phyloP scores from a whole-genome alignment of 164 flowering plant species.

The Amborella trichopoda region DNA sequence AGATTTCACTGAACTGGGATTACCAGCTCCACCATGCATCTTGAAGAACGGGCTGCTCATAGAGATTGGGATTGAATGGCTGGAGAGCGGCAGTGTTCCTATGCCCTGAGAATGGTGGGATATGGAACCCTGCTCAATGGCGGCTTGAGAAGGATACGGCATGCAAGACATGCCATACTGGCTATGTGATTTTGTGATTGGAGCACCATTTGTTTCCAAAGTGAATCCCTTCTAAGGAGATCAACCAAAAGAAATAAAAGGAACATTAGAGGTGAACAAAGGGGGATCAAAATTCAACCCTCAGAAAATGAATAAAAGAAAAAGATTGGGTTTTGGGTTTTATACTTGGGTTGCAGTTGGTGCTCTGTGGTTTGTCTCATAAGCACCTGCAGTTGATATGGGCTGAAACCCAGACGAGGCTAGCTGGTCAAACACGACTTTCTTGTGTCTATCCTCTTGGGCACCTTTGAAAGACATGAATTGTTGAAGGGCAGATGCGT shows the following conservation, averaged over 20 bases:
- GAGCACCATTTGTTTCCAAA: constrained; percentile 23
- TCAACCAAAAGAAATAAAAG: no score
- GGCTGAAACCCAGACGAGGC: constrained; percentile 23
- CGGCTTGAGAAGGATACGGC: constrained; percentile 22
- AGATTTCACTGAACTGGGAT: constrained; percentile 24
- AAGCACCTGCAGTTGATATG: constrained; percentile 18
- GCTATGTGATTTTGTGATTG: constrained; percentile 17
- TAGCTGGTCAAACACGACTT: constrained; percentile 19
- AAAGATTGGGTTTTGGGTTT: background rate
- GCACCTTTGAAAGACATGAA: constrained; percentile 26
- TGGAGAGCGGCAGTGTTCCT: constrained; percentile 26
- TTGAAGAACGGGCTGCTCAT: constrained; percentile 35
- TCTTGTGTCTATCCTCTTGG: constrained; percentile 35
- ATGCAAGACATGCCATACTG: background rate
- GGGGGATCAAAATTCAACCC: background rate
- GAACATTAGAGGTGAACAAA: background rate
- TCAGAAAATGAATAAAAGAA: background rate
- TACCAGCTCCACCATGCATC: constrained; percentile 21
- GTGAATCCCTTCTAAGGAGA: constrained; percentile 28
- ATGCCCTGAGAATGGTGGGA: constrained; percentile 20
- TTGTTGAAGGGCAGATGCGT: constrained; percentile 36
- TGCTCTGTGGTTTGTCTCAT: constrained; percentile 15
- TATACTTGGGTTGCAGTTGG: constrained; percentile 32
- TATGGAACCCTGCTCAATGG: constrained; percentile 11
- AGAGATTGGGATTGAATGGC: constrained; percentile 26